phyloP scores from a whole-genome alignment of 2,329 filamentous ascomycete species.

The Bertia moriformis region DNA sequence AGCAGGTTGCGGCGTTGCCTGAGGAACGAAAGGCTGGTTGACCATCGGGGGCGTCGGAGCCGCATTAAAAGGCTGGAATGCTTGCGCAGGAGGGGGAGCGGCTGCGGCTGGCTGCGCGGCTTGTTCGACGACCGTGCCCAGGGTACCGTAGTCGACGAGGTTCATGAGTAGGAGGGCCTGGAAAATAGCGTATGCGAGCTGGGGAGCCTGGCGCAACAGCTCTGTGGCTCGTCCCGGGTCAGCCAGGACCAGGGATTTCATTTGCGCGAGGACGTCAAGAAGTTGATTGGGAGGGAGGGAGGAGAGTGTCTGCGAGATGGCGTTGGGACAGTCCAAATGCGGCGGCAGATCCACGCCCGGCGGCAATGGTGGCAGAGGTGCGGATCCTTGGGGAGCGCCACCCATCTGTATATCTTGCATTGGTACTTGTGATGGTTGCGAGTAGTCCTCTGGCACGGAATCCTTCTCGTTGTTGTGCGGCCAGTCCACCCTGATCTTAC shows the following conservation, averaged over 20 bases:
- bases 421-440: slow-evolving; percentile 13
- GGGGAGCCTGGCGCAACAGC: slow-evolving; percentile 46
- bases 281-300: slow-evolving; percentile 47
- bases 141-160: slow-evolving; percentile 46
- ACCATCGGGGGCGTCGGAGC: neutral
- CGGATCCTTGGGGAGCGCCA: slow-evolving; percentile 17
- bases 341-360: slow-evolving; percentile 46
- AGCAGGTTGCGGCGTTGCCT: slow-evolving; percentile 4
- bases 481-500: slow-evolving; percentile 55
- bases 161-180: slow-evolving; percentile 57
- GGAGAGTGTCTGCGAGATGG: slow-evolving; percentile 49
- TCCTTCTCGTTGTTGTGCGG: slow-evolving; percentile 54
- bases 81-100: slow-evolving; percentile 8
- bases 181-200: slow-evolving; percentile 58
- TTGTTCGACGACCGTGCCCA: slow-evolving; percentile 45
- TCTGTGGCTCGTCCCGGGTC: slow-evolving; percentile 50
- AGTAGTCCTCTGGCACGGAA: slow-evolving; percentile 25
- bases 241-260: slow-evolving; percentile 47
- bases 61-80: slow-evolving; percentile 1
- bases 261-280: slow-evolving; percentile 53
- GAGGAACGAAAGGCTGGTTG: neutral
- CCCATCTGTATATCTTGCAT: slow-evolving; percentile 2
- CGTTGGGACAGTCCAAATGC: slow-evolving; percentile 47
- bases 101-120: slow-evolving; percentile 21
- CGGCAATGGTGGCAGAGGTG: slow-evolving; percentile 40